Percentiles rank a stretch among this genome's conserved stretches.
These are phyloP conservation scores for Lophium mytilinum DNA, from an alignment of 495 filamentous ascomycete genomes.

Conservation along the genomic window DNA sequence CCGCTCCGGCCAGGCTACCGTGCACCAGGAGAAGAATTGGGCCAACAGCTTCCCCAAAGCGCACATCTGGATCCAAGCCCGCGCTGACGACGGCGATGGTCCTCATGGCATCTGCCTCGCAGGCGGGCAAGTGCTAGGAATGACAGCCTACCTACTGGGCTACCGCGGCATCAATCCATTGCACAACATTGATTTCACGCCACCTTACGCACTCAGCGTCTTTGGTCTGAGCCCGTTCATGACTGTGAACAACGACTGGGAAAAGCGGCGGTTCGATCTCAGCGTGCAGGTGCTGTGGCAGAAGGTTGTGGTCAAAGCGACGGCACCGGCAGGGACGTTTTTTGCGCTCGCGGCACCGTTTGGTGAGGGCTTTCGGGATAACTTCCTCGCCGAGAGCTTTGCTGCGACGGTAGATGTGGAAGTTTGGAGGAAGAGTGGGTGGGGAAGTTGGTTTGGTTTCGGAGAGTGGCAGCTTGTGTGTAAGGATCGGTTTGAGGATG, in stretches of 20 bases:
- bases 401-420: conserved; percentile 32
- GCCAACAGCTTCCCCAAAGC: conserved; percentile 36
- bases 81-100: conserved; percentile 9
- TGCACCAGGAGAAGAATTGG: conserved; percentile 46
- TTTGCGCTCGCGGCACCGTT: conserved; percentile 37
- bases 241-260: conserved; percentile 30
- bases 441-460: conserved; percentile 24
- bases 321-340: conserved; percentile 32
- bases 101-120: conserved; percentile 32
- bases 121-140: conserved; percentile 38
- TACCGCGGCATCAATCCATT: conserved; percentile 29
- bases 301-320: conserved; percentile 32
- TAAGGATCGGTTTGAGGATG: conserved; percentile 31
- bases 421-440: conserved; percentile 29
- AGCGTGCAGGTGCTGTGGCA: conserved; percentile 26
- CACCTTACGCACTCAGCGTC: conserved; percentile 27
- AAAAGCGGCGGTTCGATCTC: conserved; percentile 22
- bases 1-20: conserved; percentile 26
- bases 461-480: conserved; percentile 31
- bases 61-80: conserved; percentile 40
- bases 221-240: conserved; percentile 31
- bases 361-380: conserved; percentile 34
- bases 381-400: conserved; percentile 38
- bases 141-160: conserved; percentile 39
- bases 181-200: conserved; percentile 29